A percentile compares a stretch with the other conserved stretches of the same genome.
These are phyloP conservation scores for Mallotus japonicus DNA, from an alignment of 441 rosid genomes.

Conservation along the genomic window DNA sequence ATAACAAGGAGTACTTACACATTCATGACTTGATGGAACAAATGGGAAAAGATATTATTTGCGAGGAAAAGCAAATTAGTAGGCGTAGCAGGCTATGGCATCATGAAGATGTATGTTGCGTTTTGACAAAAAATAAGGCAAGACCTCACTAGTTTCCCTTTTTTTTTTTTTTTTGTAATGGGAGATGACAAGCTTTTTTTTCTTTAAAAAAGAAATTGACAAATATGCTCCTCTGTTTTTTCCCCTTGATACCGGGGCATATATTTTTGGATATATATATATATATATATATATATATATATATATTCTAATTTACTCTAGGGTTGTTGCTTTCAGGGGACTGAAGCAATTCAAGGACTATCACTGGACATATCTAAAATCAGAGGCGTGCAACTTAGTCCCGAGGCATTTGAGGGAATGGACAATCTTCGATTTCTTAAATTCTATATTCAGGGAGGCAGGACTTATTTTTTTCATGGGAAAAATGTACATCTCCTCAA, in stretches of 20 bases:
- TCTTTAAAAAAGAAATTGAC: too few relatives aligned
- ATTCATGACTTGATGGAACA: constrained; percentile 24
- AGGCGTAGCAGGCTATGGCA: constrained; percentile 25
- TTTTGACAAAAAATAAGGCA: constrained; percentile 18
- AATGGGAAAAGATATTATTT: constrained; percentile 29
- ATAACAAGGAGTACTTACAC: not conserved
- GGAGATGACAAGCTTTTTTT: too few relatives aligned
- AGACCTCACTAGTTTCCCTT: not conserved
- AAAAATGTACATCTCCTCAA: too few relatives aligned
- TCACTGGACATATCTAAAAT: constrained; percentile 20
- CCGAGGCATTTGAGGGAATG: constrained; percentile 33
- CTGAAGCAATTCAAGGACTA: constrained; percentile 23
- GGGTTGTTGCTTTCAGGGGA: constrained; percentile 17
- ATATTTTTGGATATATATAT: too few relatives aligned
- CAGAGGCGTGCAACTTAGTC: constrained; percentile 3
- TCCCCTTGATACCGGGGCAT: too few relatives aligned
- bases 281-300: too few relatives aligned
- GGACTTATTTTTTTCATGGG: too few relatives aligned
- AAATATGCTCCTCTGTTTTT: too few relatives aligned
- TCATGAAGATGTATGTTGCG: constrained; percentile 5
- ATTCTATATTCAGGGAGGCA: too few relatives aligned
- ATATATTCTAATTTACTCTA: too few relatives aligned
- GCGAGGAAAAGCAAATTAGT: constrained; percentile 13
- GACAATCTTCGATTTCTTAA: constrained; percentile 35
- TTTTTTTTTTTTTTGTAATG: too few relatives aligned